Evolutionary conservation across 768 basidiomycete species (phyloP).

Genomic region (Naganishia antarctica): DNA sequence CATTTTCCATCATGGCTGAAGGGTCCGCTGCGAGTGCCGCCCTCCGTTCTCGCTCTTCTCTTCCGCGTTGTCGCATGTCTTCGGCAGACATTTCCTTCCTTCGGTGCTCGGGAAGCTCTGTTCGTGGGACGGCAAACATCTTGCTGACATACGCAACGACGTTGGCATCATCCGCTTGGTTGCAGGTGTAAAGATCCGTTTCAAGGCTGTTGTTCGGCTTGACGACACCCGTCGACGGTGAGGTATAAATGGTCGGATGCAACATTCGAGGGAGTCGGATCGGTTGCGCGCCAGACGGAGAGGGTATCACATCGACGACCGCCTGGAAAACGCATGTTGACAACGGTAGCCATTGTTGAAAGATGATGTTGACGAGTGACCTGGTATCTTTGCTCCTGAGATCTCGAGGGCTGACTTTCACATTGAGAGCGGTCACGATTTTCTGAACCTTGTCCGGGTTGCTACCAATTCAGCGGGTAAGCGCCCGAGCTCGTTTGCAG

Average conservation of each 20-base stretch:
- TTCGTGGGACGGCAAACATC: conserved; percentile 86
- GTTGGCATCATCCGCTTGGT: conserved; percentile 57
- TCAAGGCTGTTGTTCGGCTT: conserved; percentile 76
- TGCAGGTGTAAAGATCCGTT: conserved; percentile 69
- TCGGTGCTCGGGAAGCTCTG: conserved; percentile 81
- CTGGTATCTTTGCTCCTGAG: conserved; percentile 85
- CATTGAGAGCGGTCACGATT: conserved; percentile 72
- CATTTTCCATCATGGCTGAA: conserved; percentile 29
- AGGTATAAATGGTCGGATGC: conserved; percentile 64
- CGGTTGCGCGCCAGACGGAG: conserved; percentile 74
- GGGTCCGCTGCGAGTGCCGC: conserved; percentile 34
- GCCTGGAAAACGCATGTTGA: conserved; percentile 88
- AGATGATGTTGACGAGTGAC: conserved; percentile 74
- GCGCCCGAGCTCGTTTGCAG: neutral
- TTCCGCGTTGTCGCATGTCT: conserved; percentile 67
- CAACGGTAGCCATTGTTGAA: conserved; percentile 92
- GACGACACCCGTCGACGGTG: conserved; percentile 51
- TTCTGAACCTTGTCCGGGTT: conserved; percentile 83
- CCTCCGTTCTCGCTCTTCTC: conserved; percentile 50
- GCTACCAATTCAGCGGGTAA: conserved; percentile 51
- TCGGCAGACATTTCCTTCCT: conserved; percentile 71
- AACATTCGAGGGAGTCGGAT: conserved; percentile 85
- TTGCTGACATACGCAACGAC: conserved; percentile 90
- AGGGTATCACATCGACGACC: conserved; percentile 86
- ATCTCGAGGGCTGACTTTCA: conserved; percentile 82